Evolutionary conservation across 2,329 filamentous ascomycete species (phyloP), one percentile per base, ranked within the genome.

Genomic region (Colletotrichum simmondsii): DNA sequence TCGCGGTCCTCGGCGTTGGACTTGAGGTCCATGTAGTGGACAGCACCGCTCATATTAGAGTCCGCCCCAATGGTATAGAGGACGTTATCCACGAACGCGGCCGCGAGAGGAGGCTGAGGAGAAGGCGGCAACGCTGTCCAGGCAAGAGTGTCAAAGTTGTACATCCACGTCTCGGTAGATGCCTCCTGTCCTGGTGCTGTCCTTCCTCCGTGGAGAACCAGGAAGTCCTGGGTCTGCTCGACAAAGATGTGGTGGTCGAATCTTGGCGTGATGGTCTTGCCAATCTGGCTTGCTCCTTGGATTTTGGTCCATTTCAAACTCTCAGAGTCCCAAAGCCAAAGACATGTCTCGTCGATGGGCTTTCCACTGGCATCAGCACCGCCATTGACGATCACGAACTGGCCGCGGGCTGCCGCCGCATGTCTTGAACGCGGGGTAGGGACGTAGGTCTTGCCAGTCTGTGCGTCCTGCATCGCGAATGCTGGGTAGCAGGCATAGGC

Each of bases 81-180:
- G 0, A 83, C 83, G 37, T 84, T 79, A 2, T 83, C 82, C 0
- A 83, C 81, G 28, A 89, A 81, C 3, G 86, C 82, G 7, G 88
- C 79, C 46, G 82, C 83, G 0, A 83, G 71, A 3, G 83, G 80
- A 1, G 82, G 59, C 1, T 77, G 81, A 0, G 85, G 82, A 2
- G 85, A 82, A 0, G 82, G 77, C 0, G 88, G 87, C 12, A 90
- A 81, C 46, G 84, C 82, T 2, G 82, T 84, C 88, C 88, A 91
- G 0, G 83, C 85, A 5, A 83, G 81, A 3, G 83, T 81, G 28
- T 80, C 80, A 53, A 88, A 82, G 70, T 89, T 84, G 75, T 89
- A 90, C 46, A 85, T 81, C 82, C 88, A 88, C 10, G 84, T 83
- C 74, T 90, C 88, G 7, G 84, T 83, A 73, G 90, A 87, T 10